A percentile compares a stretch with the other conserved stretches of the same genome.
These are phyloP conservation scores for Jaltomata sinuosa DNA, from an alignment of 257 asterid species.

Conservation along the genomic window DNA sequence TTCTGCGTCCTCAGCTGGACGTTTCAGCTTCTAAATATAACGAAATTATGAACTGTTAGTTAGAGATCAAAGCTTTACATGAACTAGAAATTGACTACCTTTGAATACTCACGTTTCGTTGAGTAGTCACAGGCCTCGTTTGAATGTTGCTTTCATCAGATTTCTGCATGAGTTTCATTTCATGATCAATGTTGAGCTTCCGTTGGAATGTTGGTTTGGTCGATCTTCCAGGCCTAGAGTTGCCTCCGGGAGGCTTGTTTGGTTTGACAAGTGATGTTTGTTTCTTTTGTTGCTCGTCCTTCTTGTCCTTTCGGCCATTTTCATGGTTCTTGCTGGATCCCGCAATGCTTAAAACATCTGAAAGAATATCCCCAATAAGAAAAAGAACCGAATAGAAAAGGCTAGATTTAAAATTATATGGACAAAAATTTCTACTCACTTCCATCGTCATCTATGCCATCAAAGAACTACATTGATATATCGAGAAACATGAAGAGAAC, in stretches of 20 bases:
- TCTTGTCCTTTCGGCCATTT: constrained; percentile 38
- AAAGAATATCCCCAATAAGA: constrained; percentile 28
- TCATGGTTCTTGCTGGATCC: constrained; percentile 53
- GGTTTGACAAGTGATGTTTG: constrained; percentile 21
- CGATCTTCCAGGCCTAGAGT: constrained; percentile 36
- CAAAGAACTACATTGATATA: constrained; percentile 57
- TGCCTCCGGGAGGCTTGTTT: constrained; percentile 21
- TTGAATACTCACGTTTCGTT: constrained; percentile 34
- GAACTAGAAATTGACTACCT: not conserved
- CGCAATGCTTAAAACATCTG: constrained; percentile 66
- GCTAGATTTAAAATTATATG: constrained; percentile 17
- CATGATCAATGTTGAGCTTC: constrained; percentile 16
- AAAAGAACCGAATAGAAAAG: constrained; percentile 37
- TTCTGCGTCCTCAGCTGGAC: constrained; percentile 29
- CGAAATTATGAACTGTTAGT: not conserved
- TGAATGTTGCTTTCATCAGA: constrained; percentile 20
- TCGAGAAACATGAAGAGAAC: constrained; percentile 1
- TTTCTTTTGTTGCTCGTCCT: constrained; percentile 29
- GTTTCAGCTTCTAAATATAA: constrained; percentile 26
- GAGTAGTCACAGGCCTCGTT: constrained; percentile 35
- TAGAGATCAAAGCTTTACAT: not conserved
- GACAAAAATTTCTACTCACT: constrained; percentile 53
- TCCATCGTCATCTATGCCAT: constrained; percentile 87
- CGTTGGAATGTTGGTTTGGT: constrained; percentile 28
- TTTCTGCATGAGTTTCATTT: constrained; percentile 27